Evolutionary conservation across 2,329 filamentous ascomycete genomes (phyloP).

Genomic region (Cercospora sp.): DNA sequence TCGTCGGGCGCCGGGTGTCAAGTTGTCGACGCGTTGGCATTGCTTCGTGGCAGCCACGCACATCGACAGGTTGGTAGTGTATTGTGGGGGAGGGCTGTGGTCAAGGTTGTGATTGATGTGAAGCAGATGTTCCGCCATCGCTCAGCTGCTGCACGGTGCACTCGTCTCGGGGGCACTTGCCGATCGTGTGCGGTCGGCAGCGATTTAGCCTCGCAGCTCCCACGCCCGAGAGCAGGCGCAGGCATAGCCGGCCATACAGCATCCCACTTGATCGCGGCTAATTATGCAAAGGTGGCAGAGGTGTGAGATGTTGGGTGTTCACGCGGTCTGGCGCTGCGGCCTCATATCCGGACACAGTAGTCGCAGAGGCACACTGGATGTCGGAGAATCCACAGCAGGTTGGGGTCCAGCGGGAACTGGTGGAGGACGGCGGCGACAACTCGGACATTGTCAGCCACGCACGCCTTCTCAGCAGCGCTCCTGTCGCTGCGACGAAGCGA

Average conservation of each 20-base stretch:
- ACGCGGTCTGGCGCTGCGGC: too few species aligned
- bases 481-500: not conserved
- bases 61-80: not conserved
- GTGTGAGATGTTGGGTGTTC: not conserved
- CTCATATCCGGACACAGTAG: not conserved
- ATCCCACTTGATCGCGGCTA: not conserved
- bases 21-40: not conserved
- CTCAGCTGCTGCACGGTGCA: not conserved
- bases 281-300: not conserved
- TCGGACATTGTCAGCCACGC: not conserved
- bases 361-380: not conserved
- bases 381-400: not conserved
- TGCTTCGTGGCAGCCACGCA: not conserved
- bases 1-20: not conserved
- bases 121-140: not conserved
- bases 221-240: not conserved
- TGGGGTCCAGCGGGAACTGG: slow-evolving; percentile 4
- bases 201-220: not conserved
- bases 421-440: slow-evolving; percentile 4
- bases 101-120: not conserved
- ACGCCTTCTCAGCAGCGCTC: not conserved
- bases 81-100: not conserved
- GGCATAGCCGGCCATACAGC: not conserved
- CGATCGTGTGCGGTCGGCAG: not conserved
- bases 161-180: not conserved